A percentile compares a stretch with the other conserved stretches of the same genome.
phyloP scores from a whole-genome alignment of 1,139 yeast genomes.

The Diutina sp. region DNA sequence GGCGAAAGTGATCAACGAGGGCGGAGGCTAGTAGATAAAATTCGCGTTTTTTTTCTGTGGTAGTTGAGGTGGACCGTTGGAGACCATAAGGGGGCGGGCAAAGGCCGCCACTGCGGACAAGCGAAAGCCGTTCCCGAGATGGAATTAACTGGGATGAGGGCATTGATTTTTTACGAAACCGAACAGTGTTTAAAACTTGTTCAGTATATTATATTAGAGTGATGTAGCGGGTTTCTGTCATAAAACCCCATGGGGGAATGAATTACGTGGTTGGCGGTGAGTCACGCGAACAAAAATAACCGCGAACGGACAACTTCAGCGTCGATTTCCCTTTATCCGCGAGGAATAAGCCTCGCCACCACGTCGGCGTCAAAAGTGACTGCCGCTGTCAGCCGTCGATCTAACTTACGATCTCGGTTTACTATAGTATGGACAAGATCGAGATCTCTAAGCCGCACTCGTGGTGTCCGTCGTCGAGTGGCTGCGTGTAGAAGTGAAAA shows the following conservation, averaged over 20 bases:
- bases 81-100: background rate
- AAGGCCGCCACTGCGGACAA: too few relatives aligned
- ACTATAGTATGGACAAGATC: background rate
- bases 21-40: background rate
- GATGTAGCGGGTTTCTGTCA: too few relatives aligned
- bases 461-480: background rate
- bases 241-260: background rate
- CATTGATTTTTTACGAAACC: too few relatives aligned
- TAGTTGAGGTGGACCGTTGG: background rate
- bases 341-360: background rate
- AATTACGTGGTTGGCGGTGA: background rate
- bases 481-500: background rate
- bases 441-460: background rate
- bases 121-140: too few relatives aligned
- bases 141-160: background rate
- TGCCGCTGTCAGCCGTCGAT: background rate
- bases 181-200: too few relatives aligned
- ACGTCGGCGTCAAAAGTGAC: background rate
- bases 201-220: too few relatives aligned
- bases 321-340: background rate
- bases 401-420: background rate
- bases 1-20: background rate
- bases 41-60: background rate
- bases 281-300: background rate
- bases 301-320: background rate